Percentiles rank a stretch among this genome's conserved stretches.
These are phyloP conservation scores for Sugiyamaella japonica DNA, from an alignment of 1,139 yeast genomes.

Conservation along the genomic window DNA sequence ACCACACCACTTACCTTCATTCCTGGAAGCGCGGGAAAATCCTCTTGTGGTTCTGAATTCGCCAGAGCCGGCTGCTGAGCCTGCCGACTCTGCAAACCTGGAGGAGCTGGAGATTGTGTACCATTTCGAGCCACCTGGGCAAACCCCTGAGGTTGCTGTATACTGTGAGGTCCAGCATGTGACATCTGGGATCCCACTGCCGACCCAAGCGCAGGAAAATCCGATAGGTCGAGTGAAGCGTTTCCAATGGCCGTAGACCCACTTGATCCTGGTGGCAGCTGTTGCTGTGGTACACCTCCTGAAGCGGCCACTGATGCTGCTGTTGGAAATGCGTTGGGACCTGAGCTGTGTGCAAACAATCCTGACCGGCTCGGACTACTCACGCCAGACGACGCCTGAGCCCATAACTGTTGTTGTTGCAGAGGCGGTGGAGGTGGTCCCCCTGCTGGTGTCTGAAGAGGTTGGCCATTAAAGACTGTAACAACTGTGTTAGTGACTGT, in stretches of 20 bases:
- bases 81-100: constrained; percentile 16
- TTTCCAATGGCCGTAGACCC: constrained; percentile 4
- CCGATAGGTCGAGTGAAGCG: constrained; percentile 31
- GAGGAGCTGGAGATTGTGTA: constrained; percentile 22
- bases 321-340: constrained; percentile 14
- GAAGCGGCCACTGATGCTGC: constrained; percentile 17
- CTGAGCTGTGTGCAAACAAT: constrained; percentile 1
- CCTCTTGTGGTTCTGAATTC: constrained; percentile 20
- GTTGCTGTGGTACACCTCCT: constrained; percentile 17
- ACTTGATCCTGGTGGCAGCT: constrained; percentile 17
- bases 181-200: constrained; percentile 22
- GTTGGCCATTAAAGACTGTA: constrained; percentile 12
- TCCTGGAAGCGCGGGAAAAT: constrained; percentile 33
- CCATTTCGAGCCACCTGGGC: constrained; percentile 23
- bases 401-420: constrained; percentile 15
- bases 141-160: constrained; percentile 18
- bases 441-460: constrained; percentile 3
- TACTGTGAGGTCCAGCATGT: constrained; percentile 6
- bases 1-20: constrained; percentile 7
- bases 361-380: constrained; percentile 7
- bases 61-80: constrained; percentile 6
- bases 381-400: constrained; percentile 1
- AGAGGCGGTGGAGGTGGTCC: constrained; percentile 1
- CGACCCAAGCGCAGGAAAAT: constrained; percentile 36
- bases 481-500: not conserved